Base-by-base conservation (phyloP, 345 rosid species). In the Triadica sebifera region DNA sequence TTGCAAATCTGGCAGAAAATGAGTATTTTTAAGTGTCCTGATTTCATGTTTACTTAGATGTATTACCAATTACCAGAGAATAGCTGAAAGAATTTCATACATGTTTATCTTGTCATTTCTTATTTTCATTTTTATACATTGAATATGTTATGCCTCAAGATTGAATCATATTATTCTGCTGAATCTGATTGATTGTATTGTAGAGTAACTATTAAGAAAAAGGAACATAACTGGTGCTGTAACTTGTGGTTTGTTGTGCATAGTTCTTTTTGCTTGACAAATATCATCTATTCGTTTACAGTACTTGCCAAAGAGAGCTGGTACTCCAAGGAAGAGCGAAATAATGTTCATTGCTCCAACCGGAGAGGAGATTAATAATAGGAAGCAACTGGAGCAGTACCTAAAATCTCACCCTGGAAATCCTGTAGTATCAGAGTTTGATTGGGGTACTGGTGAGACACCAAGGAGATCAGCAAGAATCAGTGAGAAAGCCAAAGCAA, bases 401-500 rank as follows among this genome's bases (percentile, higher is more conserved):
- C 91, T 92, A 52, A 88, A 90, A 70, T 79, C 96, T 3, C 83
- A 90, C 78, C 89, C 91, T 68, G 92, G 90, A 45, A 89, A 80
- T 80, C 96, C 92, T 0, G 78, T 84, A 1, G 67, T 85, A 51
- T 8, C 89, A 0, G 91, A 88, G 77, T 90, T 92, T 75, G 96
- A 92, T 66, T 92, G 97, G 97, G 87, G 88, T 11, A 88, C 90
- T 22, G 91, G 94, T 72, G 96, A 89, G 82, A 86, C 89, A 34
- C 96, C 94, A 24, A 89, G 96, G 85, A 85, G 97, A 81, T 90
- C 96, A 16, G 86, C 97, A 59, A 90, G 96, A 75, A 87, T 92
- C 82, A 85, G 90, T 66, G 92, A 81, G 76, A 92, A 89, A 86
- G 78, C 75, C 38, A 92, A 90, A 83, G 84, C 93, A 29, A 77